A percentile compares a stretch with the other conserved stretches of the same genome.
Evolutionary conservation across 495 filamentous ascomycete genomes (phyloP).

Genomic region (Neurospora cerealis): DNA sequence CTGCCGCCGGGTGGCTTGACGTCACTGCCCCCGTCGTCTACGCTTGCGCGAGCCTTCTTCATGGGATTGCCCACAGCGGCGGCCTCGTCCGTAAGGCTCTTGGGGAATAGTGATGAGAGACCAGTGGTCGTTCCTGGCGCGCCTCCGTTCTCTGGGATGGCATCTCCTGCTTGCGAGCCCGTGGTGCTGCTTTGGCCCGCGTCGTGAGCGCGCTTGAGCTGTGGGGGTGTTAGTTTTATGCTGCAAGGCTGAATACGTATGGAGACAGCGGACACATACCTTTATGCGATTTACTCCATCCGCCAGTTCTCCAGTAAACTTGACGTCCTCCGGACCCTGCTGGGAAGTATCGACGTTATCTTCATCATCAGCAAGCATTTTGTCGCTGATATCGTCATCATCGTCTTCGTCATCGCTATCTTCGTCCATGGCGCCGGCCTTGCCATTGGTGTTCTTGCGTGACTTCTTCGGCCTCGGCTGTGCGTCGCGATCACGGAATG

Average conservation of each 20-base stretch:
- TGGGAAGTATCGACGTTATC: slow-evolving; percentile 54
- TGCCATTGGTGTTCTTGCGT: slow-evolving; percentile 46
- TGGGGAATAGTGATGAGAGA: slow-evolving; percentile 25
- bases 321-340: slow-evolving; percentile 62
- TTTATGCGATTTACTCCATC: slow-evolving; percentile 89
- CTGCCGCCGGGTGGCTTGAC: not conserved
- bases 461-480: slow-evolving; percentile 42
- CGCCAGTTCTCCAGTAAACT: slow-evolving; percentile 72
- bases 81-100: slow-evolving; percentile 29
- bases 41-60: slow-evolving; percentile 71
- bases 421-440: slow-evolving; percentile 33
- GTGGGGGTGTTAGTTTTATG: slow-evolving; percentile 11
- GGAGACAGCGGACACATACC: too few relatives aligned
- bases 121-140: slow-evolving; percentile 15
- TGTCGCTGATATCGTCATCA: slow-evolving; percentile 61
- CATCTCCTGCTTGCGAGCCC: slow-evolving; percentile 20
- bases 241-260: too few relatives aligned
- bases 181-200: slow-evolving; percentile 56
- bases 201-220: slow-evolving; percentile 96
- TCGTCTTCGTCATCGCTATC: slow-evolving; percentile 63
- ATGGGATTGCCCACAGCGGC: slow-evolving; percentile 62
- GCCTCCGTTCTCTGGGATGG: slow-evolving; percentile 28
- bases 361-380: slow-evolving; percentile 54
- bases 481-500: slow-evolving; percentile 67
- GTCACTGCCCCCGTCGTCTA: slow-evolving; percentile 26